These are phyloP conservation scores for Phytophthora uliginosa DNA, from an alignment of 352 stramenopile species.

Conservation along the genomic window DNA sequence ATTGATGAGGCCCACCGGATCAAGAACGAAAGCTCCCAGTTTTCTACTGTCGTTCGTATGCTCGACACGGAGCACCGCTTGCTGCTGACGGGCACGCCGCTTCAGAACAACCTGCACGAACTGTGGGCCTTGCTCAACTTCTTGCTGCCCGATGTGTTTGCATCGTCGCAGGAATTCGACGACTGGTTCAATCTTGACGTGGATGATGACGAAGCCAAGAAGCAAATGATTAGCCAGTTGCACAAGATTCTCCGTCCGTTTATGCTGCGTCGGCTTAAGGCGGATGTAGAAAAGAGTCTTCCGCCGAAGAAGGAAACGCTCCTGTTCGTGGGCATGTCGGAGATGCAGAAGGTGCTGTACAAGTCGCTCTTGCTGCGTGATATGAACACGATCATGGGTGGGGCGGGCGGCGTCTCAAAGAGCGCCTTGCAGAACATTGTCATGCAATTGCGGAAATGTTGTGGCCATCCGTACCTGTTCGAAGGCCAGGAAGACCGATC, in stretches of 20 bases:
- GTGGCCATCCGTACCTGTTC: conserved; percentile 95
- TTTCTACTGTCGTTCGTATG: conserved; percentile 88
- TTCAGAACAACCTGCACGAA: conserved; percentile 97
- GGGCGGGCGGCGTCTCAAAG: conserved; percentile 73
- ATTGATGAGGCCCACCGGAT: conserved; percentile 92
- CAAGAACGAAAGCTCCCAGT: conserved; percentile 92
- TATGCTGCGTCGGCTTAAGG: conserved; percentile 98
- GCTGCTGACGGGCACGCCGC: conserved; percentile 95
- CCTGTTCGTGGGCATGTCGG: conserved; percentile 92
- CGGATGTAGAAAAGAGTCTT: conserved; percentile 99
- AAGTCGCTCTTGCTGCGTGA: conserved; percentile 97
- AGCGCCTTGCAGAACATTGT: conserved; percentile 90
- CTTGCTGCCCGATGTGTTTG: conserved; percentile 95
- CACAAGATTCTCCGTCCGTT: conserved; percentile 95
- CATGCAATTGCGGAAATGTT: conserved; percentile 92
- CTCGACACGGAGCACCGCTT: conserved; percentile 88
- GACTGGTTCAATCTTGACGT: conserved; percentile 92
- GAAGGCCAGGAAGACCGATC: conserved; percentile 96
- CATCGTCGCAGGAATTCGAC: conserved; percentile 87
- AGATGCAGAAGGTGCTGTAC: conserved; percentile 97
- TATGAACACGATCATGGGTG: conserved; percentile 92
- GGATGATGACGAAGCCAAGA: conserved; percentile 91
- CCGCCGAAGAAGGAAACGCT: conserved; percentile 98
- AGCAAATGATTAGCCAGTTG: conserved; percentile 91
- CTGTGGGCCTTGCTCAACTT: conserved; percentile 97